Evolutionary conservation across 495 filamentous ascomycete species (phyloP), one percentile per base, ranked within the genome.

Genomic region (Jackrogersella multiformis): DNA sequence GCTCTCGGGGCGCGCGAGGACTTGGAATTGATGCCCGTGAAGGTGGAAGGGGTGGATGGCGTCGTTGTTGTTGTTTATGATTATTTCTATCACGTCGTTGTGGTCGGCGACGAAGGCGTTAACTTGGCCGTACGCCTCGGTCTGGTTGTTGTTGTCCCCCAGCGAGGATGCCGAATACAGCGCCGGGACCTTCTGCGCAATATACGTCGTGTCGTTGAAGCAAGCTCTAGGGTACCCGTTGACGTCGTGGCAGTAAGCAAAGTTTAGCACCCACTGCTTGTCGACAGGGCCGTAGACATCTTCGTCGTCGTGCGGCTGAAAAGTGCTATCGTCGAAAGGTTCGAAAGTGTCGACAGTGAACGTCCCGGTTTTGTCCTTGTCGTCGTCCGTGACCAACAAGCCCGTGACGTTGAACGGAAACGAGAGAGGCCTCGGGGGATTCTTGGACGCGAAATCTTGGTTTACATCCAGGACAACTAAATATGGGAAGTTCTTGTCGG

Each of bases 11-110:
- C 89, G 86, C 23, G 79, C 77, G 34, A 92, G 73, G 5, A 92
- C 78, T 70, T 95, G 92, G 80, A 94, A 95, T 61, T 87, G 84
- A 78, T 96, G 93, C 1, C 92, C 93, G 81, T 96, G 69, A 2
- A 85, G 70, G 56, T 85, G 83, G 67, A 83, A 84, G 1, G 83
- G 83, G 64, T 82, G 81, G 4, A 70, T 86, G 26, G 89, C 90
- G 0, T 77, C 69, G 71, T 95, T 91, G 10, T 82, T 69, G 74
- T 95, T 97, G 81, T 96, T 95, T 24, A 96, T 62, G 8, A 95
- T 79, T 28, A 97, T 89, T 58, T 97, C 89, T 23, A 96, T 84
- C 1, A 92, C 76, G 2, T 93, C 80, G 39, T 81, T 80, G 49
- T 89, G 84, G 0, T 84, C 76, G 5, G 93, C 79, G 13, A 94